A percentile compares a stretch with the other conserved stretches of the same genome.
Evolutionary conservation across 2,329 filamentous ascomycete species (phyloP).

Genomic region (Chrysosporium queenslandicum): DNA sequence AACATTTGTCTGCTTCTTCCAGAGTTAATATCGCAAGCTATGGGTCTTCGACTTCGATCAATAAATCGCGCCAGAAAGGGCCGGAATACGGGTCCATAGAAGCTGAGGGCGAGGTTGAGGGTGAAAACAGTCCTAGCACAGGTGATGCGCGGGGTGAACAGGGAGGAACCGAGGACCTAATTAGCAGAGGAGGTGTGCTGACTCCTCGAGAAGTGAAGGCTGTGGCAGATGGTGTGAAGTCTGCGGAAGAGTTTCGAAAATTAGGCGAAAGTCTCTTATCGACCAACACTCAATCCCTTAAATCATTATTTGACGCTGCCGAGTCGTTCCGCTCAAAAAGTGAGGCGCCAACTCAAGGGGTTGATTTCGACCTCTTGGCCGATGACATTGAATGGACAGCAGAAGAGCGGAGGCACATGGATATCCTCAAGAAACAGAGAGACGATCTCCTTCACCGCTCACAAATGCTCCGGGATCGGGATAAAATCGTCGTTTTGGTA

Average conservation of each 20-base stretch:
- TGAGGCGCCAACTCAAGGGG: neutral
- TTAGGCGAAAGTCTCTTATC: slow-evolving; percentile 33
- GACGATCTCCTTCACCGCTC: slow-evolving; percentile 22
- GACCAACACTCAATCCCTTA: slow-evolving; percentile 21
- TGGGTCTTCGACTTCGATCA: slow-evolving; percentile 1
- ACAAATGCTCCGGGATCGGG: slow-evolving; percentile 35
- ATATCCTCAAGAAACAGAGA: slow-evolving; percentile 15
- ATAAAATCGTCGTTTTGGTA: slow-evolving; percentile 35
- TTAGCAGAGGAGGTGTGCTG: slow-evolving; percentile 34
- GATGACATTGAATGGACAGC: slow-evolving; percentile 15
- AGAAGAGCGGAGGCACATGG: slow-evolving; percentile 18
- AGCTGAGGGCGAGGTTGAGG: slow-evolving; percentile 18
- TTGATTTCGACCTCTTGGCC: slow-evolving; percentile 13
- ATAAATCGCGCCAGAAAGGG: slow-evolving; percentile 19
- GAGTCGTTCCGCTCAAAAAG: neutral
- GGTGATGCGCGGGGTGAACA: slow-evolving; percentile 18
- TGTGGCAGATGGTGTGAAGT: slow-evolving; percentile 29
- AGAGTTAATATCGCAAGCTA: neutral
- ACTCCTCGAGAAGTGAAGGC: slow-evolving; percentile 36
- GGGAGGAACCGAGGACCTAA: slow-evolving; percentile 19
- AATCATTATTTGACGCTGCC: slow-evolving; percentile 8
- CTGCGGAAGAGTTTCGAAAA: slow-evolving; percentile 34
- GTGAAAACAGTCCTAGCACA: slow-evolving; percentile 23
- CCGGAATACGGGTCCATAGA: slow-evolving; percentile 3
- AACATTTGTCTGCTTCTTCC: slow-evolving; percentile 14